These are phyloP conservation scores for Drosera capensis DNA, from an alignment of 148 eudicot genomes.

Conservation along the genomic window DNA sequence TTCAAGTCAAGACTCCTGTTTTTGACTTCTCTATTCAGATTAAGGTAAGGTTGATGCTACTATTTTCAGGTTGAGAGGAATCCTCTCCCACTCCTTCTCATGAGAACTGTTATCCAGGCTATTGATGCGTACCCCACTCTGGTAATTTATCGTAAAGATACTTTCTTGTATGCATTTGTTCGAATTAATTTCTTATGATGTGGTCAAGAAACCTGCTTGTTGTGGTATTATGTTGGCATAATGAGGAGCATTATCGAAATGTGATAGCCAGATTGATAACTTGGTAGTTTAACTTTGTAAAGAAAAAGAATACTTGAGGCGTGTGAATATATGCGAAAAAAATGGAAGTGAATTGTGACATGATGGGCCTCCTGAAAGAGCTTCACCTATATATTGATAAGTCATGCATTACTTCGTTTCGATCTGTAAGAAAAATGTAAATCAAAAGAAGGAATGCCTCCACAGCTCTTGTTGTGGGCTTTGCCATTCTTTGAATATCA, in stretches of 20 bases:
- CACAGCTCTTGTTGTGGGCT: too few species aligned
- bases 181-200: not conserved
- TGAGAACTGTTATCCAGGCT: constrained; percentile 96
- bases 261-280: not conserved
- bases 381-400: too few species aligned
- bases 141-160: constrained; percentile 26
- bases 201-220: not conserved
- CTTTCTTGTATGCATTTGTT: not conserved
- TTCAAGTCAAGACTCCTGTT: not conserved
- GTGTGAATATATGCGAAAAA: too few species aligned
- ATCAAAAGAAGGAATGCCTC: too few species aligned
- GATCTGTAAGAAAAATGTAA: too few species aligned
- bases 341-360: too few species aligned
- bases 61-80: constrained; percentile 67
- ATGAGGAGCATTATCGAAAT: not conserved
- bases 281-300: too few species aligned
- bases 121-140: constrained; percentile 83
- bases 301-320: too few species aligned
- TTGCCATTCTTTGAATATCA: too few species aligned
- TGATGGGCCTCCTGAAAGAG: too few species aligned
- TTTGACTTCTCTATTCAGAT: not conserved
- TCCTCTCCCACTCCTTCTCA: constrained; percentile 82
- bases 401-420: too few species aligned
- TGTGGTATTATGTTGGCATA: not conserved
- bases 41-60: not conserved